Evolutionary conservation across 306 rosid species (phyloP).

Genomic region (Rosa chinensis): DNA sequence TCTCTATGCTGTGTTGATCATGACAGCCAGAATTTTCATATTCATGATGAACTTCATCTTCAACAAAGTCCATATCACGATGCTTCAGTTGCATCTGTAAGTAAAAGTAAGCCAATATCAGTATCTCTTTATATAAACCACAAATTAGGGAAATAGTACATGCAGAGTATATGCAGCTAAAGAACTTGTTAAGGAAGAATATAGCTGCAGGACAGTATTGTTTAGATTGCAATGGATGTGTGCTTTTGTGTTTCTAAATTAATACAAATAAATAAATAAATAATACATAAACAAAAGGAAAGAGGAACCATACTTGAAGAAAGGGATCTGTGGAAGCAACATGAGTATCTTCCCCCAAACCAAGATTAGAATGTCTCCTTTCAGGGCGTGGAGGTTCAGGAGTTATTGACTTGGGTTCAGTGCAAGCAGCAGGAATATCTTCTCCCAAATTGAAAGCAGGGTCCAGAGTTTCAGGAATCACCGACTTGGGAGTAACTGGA

Average conservation of each 20-base stretch:
- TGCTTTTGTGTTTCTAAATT: not conserved
- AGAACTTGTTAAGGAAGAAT: not conserved
- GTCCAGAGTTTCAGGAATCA: constrained; percentile 60
- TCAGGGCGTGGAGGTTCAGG: constrained; percentile 63
- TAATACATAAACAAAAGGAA: not conserved
- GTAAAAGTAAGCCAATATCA: constrained; percentile 17
- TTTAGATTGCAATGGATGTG: not conserved
- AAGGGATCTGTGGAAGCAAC: constrained; percentile 16
- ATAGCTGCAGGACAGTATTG: not conserved
- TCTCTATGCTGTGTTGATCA: constrained; percentile 32
- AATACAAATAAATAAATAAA: no score
- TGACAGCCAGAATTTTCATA: constrained; percentile 29
- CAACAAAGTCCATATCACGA: constrained; percentile 24
- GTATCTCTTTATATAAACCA: not conserved
- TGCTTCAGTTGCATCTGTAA: constrained; percentile 22
- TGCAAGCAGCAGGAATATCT: constrained; percentile 24
- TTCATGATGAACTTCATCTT: constrained; percentile 47
- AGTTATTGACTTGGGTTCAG: constrained; percentile 26
- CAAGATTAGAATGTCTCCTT: constrained; percentile 34
- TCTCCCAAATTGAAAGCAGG: constrained; percentile 36
- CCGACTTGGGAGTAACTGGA: constrained; percentile 76
- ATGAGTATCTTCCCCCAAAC: constrained; percentile 36
- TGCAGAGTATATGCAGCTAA: not conserved
- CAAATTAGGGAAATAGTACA: not conserved
- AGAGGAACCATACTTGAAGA: constrained; percentile 43